phyloP scores from a whole-genome alignment of 169 alveolate species.

The Plasmodium chabaudi region DNA sequence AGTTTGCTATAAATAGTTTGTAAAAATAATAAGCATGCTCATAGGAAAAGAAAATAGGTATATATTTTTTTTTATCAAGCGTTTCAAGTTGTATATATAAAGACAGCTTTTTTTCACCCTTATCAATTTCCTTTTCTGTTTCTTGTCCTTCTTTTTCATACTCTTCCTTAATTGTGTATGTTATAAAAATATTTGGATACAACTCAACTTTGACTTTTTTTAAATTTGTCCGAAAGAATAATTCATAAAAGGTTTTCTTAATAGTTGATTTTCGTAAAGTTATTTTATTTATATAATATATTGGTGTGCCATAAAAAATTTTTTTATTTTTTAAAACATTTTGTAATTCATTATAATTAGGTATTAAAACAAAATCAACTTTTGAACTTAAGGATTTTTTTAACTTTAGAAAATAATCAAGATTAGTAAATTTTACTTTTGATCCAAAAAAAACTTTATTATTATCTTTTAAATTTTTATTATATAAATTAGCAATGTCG shows the following conservation, averaged over 20 bases:
- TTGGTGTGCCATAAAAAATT: conserved; percentile 65
- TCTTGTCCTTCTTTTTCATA: neutral
- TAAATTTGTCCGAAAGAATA: conserved; percentile 20
- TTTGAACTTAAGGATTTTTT: conserved; percentile 12
- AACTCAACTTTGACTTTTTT: conserved; percentile 38
- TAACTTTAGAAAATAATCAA: conserved; percentile 34
- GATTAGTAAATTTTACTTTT: conserved; percentile 42
- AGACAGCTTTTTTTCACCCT: neutral
- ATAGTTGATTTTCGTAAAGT: conserved; percentile 21
- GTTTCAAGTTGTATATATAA: conserved; percentile 67
- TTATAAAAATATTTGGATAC: conserved; percentile 44
- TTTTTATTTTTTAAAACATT: conserved; percentile 57
- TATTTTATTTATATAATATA: conserved; percentile 57
- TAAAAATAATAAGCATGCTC: conserved; percentile 62
- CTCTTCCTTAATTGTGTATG: conserved; percentile 28
- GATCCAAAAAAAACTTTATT: conserved; percentile 56
- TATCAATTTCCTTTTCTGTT: neutral
- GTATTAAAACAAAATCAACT: conserved; percentile 55
- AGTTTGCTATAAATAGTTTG: conserved; percentile 32
- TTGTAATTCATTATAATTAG: conserved; percentile 42
- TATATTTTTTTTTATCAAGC: conserved; percentile 38
- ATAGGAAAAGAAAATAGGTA: conserved; percentile 65
- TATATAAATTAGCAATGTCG: conserved; percentile 42
- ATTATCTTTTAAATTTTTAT: conserved; percentile 63
- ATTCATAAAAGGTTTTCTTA: conserved; percentile 45